Percentiles rank a stretch among this genome's conserved stretches.
Evolutionary conservation across 306 rosid species (phyloP).

Genomic region (Sicyos baderoa): DNA sequence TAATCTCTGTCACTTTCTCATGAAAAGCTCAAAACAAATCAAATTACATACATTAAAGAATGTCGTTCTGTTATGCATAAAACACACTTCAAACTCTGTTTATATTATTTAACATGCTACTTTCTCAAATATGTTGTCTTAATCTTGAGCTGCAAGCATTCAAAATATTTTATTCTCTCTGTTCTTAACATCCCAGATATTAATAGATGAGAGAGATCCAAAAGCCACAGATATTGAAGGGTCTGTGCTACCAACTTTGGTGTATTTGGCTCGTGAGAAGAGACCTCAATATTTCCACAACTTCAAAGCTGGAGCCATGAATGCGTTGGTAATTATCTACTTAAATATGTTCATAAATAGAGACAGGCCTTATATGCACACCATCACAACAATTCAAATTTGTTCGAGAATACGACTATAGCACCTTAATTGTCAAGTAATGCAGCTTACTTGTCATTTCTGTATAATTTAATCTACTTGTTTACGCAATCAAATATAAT

Average conservation of each 20-base stretch:
- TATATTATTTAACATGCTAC: no score
- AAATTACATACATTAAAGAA: no score
- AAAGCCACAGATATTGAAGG: slow-evolving; percentile 49
- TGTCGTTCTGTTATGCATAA: slow-evolving; percentile 29
- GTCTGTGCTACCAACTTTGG: slow-evolving; percentile 47
- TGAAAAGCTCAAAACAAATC: no score
- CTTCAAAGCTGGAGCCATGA: slow-evolving; percentile 91
- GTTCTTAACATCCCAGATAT: slow-evolving; percentile 30
- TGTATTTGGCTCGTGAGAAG: no score
- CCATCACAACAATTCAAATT: background rate
- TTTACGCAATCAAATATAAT: background rate
- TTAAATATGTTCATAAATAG: background rate
- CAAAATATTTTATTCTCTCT: background rate
- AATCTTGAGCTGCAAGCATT: background rate
- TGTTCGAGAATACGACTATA: background rate
- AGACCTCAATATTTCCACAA: slow-evolving; percentile 59
- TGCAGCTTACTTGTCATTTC: no score
- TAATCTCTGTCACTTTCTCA: no score
- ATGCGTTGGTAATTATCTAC: slow-evolving; percentile 51
- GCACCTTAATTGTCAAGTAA: background rate
- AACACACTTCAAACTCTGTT: background rate
- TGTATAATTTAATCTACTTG: no score
- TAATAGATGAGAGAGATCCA: slow-evolving; percentile 49
- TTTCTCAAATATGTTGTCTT: background rate
- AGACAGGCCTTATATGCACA: background rate